Evolutionary conservation across 2,329 filamentous ascomycete genomes (phyloP), one percentile per base, ranked within the genome.

Genomic region (Raffaelea arxii): DNA sequence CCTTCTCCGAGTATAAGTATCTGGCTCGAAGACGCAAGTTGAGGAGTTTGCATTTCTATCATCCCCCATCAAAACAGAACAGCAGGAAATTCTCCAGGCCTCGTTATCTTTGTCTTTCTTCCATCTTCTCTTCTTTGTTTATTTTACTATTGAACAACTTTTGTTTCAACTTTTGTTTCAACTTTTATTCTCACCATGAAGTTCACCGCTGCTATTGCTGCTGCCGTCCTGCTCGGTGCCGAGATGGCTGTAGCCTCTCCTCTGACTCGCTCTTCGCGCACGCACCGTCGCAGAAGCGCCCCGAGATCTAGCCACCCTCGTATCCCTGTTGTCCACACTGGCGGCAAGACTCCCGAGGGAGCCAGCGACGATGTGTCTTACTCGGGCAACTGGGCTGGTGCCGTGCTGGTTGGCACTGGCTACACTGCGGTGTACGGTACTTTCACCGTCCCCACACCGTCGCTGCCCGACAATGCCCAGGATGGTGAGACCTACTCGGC

Each of bases 311-410:
- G 14, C 6, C 32, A 36, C 14, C 32, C 32, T n/a, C 32, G 16
- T 6, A 36, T 36, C 32, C 32, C 32, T 5, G 32, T 30, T 18
- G 16, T 18, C 32, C 6, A 18, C 7, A 16, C 16, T 18, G 16
- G 14, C 32, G 6, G 7, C 32, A 18, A 6, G 14, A n/a, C 32
- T 7, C 14, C 16, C 14, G 32, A 36, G 6, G 32, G 6, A 16
- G 30, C 3, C 32, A 39, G 19, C n/a, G 19, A 24, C 30, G 16
- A 43, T 4, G 30, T 21, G 19, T 56, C 53, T 48, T 63, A 78
- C 47, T 59, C 69, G 30, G 75, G 77, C 6, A 82, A 51, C 49
- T 51, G 49, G 49, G 30, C 46, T 1, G 49, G 49, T 14, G 49
- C 46, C 6, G 46, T 51, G 12, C 46, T 46, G 14, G 32, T 51